Evolutionary conservation across 169 alveolate species (phyloP), one percentile per base, ranked within the genome.

Genomic region (Plasmodium gallinaceum): DNA sequence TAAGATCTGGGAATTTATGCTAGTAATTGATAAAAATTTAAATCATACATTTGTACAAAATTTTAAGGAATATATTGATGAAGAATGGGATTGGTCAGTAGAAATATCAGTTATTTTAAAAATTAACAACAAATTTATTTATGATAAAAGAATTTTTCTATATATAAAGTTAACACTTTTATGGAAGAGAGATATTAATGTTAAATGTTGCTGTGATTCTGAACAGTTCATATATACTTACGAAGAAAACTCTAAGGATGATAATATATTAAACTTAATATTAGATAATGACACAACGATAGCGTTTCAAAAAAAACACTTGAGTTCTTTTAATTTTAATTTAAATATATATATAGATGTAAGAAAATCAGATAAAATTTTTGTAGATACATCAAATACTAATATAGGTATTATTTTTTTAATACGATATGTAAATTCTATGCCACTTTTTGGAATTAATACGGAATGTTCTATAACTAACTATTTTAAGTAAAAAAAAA

Each of bases 341-440:
- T 16, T 64, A 61, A 70, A 62, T 65, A 61, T 65, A 52, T 70
- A 45, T 46, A 24, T 86, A 3, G 60, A 86, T 74, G 92, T 86
- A 16, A 32, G 74, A 24, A 70, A 46, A 46, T 86, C 92, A 32
- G 75, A 74, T 43, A 69, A 86, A 20, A 20, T 66, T 7, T 10
- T 46, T 70, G 22, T 20, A n/a, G 48, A 64, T 45, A 60, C 16
- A 37, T 9, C 46, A 54, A 52, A 66, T n/a, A 26, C 26, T 20
- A 61, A 60, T 71, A 58, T 52, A 39, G 92, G 88, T 1, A 6
- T 48, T 45, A 16, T 86, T 22, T 86, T 65, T 62, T 86, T 86
- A 61, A 86, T 86, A 54, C 92, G 92, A 6, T 86, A 86, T 43
- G 92, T 66, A 18, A 86, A 86, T 86, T 86, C 92, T 20, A 86